Evolutionary conservation across 495 filamentous ascomycete genomes (phyloP), one percentile per base, ranked within the genome.

Genomic region (Lophium mytilinum): DNA sequence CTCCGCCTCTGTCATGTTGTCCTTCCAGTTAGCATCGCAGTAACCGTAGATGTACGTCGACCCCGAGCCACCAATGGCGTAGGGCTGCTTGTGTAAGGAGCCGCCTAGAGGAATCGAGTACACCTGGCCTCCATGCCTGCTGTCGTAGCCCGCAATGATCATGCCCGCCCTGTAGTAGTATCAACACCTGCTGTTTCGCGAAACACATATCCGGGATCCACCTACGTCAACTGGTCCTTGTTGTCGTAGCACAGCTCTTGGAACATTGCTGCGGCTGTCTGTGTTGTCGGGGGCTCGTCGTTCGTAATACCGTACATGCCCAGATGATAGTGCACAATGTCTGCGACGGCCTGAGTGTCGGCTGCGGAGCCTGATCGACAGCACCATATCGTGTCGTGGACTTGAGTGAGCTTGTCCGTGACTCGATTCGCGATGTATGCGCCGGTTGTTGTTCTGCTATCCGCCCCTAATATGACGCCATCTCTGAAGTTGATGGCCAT

Each of bases 11-110:
- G 86, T 87, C 91, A 98, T 97, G 63, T 83, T 82, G 69, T 96
- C 94, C 67, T 80, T 84, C 93, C 93, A 98, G 78, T 98, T 81
- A 50, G 90, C 84, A 71, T 98, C 91, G 69, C 93, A 97, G 76
- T 91, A 96, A 61, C 93, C 93, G 76, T 96, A 97, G 73, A 98
- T 98, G 77, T 97, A 98, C 49, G 93, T 97, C 64, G 92, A 96
- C 12, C 93, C 93, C 9, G 91, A 96, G 50, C 93, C 93, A 62
- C 94, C 92, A 61, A 98, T 98, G 39, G 94, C 81, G 66, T 96
- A 98, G 11, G 90, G 67, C 72, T 97, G 91, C 77, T 95, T 95
- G 83, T 98, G 93, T 58, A 98, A 82, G 30, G 93, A 97, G 52
- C 93, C 94, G 69, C 93, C 94, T 45, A 97, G 78, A 2, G 93